Base-by-base conservation (phyloP, 2,329 filamentous ascomycete species). In the Capronia coronata region DNA sequence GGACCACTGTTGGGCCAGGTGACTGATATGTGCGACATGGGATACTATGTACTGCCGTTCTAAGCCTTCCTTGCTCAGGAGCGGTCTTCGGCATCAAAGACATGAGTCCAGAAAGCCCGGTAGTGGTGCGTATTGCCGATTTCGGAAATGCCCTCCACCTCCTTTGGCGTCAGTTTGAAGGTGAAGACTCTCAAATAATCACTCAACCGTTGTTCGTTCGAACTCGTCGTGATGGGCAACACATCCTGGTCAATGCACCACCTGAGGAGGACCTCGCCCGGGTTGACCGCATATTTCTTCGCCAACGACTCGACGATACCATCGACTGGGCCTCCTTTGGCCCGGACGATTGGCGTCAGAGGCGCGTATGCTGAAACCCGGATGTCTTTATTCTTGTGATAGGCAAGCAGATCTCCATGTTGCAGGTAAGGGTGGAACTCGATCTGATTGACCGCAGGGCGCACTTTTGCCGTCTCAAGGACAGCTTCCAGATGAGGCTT, bases 211-310 rank as follows among this genome's bases (percentile, higher is more conserved):
- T 77, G 71, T 64, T 82, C 79, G 61, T 82, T 83, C 42, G 71
- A 67, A 49, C 75, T 79, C 2, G 80, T 83, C 4, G 79, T 82
- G 50, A 84, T 74, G 0, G 75, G 66, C 13, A 82, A 71, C 49
- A 76, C 64, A 19, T 78, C 78, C 59, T 79, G 77, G 56, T 83
- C 79, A 43, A 83, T 72, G 42, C 73, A 75, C 78, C 79, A 84
- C 44, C 80, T 67, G 47, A 83, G 60, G 43, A 72, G 65, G 46
- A 83, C 74, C 63, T 83, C 78, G 1, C 71, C 74, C 41, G 77
- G 72, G 45, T 63, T 72, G 38, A 82, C 79, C 0, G 71, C 76
- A 61, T 83, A 83, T 64, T 83, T 83, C 61, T 75, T 75, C n/a
- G 75, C 71, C 50, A 83, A 61, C 1, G 61, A 62, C 0, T 69